Base-by-base conservation (phyloP, 331 rosid species). In the Telfairia occidentalis region DNA sequence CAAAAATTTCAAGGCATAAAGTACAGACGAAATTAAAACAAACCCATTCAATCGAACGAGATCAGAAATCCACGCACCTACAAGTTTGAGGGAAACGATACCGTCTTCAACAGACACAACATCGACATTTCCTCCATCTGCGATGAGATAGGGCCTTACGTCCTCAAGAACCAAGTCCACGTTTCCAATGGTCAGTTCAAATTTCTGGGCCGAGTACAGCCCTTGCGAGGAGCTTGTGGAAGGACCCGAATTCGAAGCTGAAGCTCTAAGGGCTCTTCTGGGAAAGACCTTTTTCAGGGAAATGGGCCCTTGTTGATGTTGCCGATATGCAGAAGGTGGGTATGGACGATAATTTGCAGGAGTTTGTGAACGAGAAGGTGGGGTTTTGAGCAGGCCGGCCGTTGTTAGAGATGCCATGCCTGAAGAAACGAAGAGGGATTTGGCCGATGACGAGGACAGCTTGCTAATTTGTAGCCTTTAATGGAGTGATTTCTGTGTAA, bases 61-160 rank as follows among this genome's bases (percentile, higher is more conserved):
- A 18, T 42, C 16, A 57, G 64, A 54, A 78, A 19, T 70, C 26
- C 7, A 70, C 50, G 13, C 60, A 89, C 94, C 94, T 86, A 88
- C 87, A 29, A 94, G 97, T 76, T 86, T 83, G 71, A 94, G 96
- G 32, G 96, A 94, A 67, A 94, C 78, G 30, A 94, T 87, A 69
- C 98, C 98, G 71, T 94, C 87, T 30, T 85, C 75, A 1, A 94
- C 90, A 29, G 97, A 90, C 3, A 91, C 96, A 9, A 94, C 98
- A 2, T 88, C 98, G 30, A 91, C 98, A 87, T 94, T 90, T 16
- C 98, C 98, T 26, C 98, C 98, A 59, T 94, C 97, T 0, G 98
- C 57, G 45, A 94, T 87, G 78, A 94, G 97, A 80, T 94, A 94
- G 42, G 98, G 96, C 9, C 98, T 92, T 34, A 91, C 98, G 23